Evolutionary conservation across 805 yeast genomes (phyloP), one percentile per base, ranked within the genome.

Genomic region (Yarrowia osloensis): DNA sequence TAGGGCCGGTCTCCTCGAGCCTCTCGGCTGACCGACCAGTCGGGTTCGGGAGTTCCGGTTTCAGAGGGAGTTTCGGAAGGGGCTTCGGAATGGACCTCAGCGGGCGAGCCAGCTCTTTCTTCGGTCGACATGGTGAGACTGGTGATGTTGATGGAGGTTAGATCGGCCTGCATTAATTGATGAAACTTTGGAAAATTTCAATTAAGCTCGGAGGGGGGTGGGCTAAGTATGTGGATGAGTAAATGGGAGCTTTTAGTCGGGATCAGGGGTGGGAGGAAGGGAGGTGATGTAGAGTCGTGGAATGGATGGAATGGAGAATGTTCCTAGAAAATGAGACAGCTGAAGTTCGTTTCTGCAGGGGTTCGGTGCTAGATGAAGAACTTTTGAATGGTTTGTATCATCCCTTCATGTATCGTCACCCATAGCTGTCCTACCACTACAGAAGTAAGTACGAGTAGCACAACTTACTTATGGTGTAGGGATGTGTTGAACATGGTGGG

Each of bases 1-100:
- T 91, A 94, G 6, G 99, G 99, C 39, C 85, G 81, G 72, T 93
- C 98, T 22, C 66, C 66, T 21, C 66, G 42, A n/a, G 39, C 52
- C n/a, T 61, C 54, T 29, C 66, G 31, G 24, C 33, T 21, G 13
- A 61, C 66, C 3, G 54, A 44, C 66, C 66, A 61, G 44, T 61
- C 66, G 12, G 66, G 66, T 42, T 61, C 66, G 22, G 66, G 66
- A 8, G 66, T 61, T 13, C 26, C 44, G 11, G 39, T 15, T 19
- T 44, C 42, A 7, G 63, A 57, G 21, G 52, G 26, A 6, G 39
- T 15, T 19, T 44, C 42, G 12, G 63, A 57, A 29, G 52, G 26
- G 4, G 22, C 21, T 7, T 37, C 49, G 15, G 63, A 57, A 13
- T 57, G 63, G 7, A 57, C 22, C n/a, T 57, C 63, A 7, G 47